Evolutionary conservation across 257 asterid species (phyloP), one percentile per base, ranked within the genome.

Genomic region (Gentiana macrophylla): DNA sequence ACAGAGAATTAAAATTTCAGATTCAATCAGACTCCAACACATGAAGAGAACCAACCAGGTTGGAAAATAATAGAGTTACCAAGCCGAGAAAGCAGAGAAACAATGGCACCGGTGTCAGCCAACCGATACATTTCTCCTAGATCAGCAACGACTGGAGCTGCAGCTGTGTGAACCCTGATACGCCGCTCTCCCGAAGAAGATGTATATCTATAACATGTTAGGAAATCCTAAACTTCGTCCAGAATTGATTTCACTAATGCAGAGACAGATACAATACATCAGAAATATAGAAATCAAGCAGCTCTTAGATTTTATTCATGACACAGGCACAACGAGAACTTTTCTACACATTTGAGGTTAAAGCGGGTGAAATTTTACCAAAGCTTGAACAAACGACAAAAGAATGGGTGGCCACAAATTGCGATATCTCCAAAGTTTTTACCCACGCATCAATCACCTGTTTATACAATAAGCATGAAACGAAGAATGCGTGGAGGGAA

Each of bases 121-220:
- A 79, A 74, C 62, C 94, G 97, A 74, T 88, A 92, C 96, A 92
- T 88, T 78, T 88, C 95, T 59, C 84, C 82, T 36, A 92, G 69
- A 67, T 92, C 99, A 59, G 95, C 58, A 69, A 85, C 94, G 62
- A 92, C 99, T 50, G 97, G 99, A 75, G 91, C 97, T 43, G 95
- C 97, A 3, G 94, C 94, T 35, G 97, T 92, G 71, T 81, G 99
- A 61, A 92, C 99, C 72, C 99, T 85, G 60, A 92, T 92, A 60
- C 97, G 95, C 72, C 99, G 75, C 79, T 92, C 99, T 66, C 97
- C 99, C 52, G 86, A 83, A 62, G 99, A 92, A 50, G 99, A 92
- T 61, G 99, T 92, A 72, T 83, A 92, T 74, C 99, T 92, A 79
- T 49, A 67, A 67, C 61, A 60, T 32, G 81, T 84, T 75, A 80